Evolutionary conservation across 805 yeast genomes (phyloP).

Genomic region (Jamesozyma jinghongensis): DNA sequence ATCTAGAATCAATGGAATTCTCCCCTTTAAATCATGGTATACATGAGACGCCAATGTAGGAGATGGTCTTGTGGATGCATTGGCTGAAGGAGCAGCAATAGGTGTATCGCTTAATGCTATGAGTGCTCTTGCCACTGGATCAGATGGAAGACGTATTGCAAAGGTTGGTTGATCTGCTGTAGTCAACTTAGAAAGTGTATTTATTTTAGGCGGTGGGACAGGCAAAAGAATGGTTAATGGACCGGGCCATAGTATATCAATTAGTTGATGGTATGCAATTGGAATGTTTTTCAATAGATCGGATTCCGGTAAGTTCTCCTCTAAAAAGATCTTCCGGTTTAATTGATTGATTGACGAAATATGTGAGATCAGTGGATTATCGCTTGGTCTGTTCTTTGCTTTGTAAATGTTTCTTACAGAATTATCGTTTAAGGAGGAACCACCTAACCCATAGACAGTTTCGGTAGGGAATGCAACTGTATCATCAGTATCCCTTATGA

Average conservation of each 20-base stretch:
- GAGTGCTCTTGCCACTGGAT: constrained; percentile 84
- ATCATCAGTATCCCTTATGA: constrained; percentile 40
- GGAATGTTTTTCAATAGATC: constrained; percentile 46
- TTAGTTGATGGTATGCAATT: constrained; percentile 49
- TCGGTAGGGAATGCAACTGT: constrained; percentile 95
- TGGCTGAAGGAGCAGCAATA: constrained; percentile 95
- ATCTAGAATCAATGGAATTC: constrained; percentile 76
- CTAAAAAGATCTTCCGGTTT: constrained; percentile 45
- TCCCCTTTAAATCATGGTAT: constrained; percentile 63
- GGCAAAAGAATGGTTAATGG: constrained; percentile 86
- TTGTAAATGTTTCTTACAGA: constrained; percentile 68
- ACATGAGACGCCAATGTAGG: constrained; percentile 90
- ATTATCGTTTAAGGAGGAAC: constrained; percentile 64
- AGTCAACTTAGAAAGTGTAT: constrained; percentile 59
- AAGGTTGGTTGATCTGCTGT: constrained; percentile 86
- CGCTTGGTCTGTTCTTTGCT: constrained; percentile 92
- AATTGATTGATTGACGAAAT: constrained; percentile 72
- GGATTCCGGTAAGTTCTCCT: constrained; percentile 7
- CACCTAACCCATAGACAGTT: constrained; percentile 95
- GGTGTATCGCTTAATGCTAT: constrained; percentile 81
- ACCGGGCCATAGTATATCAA: constrained; percentile 87
- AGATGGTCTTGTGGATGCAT: constrained; percentile 90
- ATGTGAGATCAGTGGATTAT: constrained; percentile 89
- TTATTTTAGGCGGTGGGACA: constrained; percentile 28
- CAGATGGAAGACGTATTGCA: constrained; percentile 83